Evolutionary conservation across 306 rosid species (phyloP), one percentile per base, ranked within the genome.

Genomic region (Hippophae tibetana): DNA sequence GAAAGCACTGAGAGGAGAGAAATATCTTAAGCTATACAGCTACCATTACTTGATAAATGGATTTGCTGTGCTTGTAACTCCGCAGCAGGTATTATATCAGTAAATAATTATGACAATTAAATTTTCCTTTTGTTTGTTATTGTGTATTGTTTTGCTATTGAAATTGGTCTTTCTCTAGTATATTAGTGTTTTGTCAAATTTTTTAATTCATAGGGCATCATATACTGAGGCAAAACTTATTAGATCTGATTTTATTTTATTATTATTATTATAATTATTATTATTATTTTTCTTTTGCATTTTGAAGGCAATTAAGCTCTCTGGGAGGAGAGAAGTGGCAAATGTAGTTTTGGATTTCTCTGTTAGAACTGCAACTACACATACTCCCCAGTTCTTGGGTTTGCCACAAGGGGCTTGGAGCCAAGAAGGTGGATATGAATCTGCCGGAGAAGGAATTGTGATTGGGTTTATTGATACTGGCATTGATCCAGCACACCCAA

Each of bases 321-420:
- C 90, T 2, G 77, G 78, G 79, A 88, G 95, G 63, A 73, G 77
- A 58, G 97, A 88, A 73, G 97, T 93, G 61, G 77, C 94, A 31
- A 88, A 86, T 75, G 85, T 93, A 74, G 79, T 83, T 40, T 67
- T 82, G 79, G 99, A 93, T 71, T 93, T 85, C 77, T 80, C 97
- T 10, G 95, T 93, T 57, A 80, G 89, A 81, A 93, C 97, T 7
- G 99, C 99, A 14, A 93, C 99, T 8, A 93, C 99, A 3, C 80
- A 93, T 69, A 93, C 99, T 6, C 99, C 99, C 9, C 80, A 82
- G 60, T 93, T 93, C 79, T 75, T 93, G 86, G 99, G 99, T 68
- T 84, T 93, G 42, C 99, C 90, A 43, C 73, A 71, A 52, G 95
- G 97, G 59, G 99, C 99, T 14, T 93, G 99, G 99, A 65, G 51